Evolutionary conservation across 2,329 filamentous ascomycete genomes (phyloP).

Genomic region (Pseudogymnoascus pannorum): DNA sequence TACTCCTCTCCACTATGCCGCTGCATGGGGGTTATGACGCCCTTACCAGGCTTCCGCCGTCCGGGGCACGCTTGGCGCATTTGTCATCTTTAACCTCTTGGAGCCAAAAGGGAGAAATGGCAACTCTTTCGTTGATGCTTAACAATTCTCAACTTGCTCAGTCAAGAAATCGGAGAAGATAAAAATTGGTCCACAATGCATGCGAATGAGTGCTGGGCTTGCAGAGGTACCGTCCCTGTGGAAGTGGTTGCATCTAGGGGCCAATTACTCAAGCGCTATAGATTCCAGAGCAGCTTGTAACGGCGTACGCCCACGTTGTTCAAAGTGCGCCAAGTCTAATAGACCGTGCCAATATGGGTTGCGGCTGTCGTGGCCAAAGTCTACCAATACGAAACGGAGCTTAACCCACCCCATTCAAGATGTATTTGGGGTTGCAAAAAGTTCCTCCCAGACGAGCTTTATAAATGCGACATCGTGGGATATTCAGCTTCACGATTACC

Average conservation of each 20-base stretch:
- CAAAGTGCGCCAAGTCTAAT: slow-evolving; percentile 18
- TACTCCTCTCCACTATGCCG: background rate
- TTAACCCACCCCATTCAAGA: slow-evolving; percentile 18
- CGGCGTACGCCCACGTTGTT: slow-evolving; percentile 17
- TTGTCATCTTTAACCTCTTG: slow-evolving; percentile 5
- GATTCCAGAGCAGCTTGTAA: slow-evolving; percentile 19
- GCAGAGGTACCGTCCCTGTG: slow-evolving; percentile 19
- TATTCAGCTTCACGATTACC: slow-evolving; percentile 21
- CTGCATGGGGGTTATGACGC: too few species aligned
- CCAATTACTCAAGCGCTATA: slow-evolving; percentile 15
- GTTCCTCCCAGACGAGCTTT: slow-evolving; percentile 19
- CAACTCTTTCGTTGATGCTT: slow-evolving; percentile 14
- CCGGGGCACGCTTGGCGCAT: background rate
- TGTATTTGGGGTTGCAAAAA: slow-evolving; percentile 16
- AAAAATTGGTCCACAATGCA: slow-evolving; percentile 16
- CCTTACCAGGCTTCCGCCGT: background rate
- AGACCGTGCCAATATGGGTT: slow-evolving; percentile 20
- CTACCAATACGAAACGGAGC: slow-evolving; percentile 19
- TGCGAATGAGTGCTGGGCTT: slow-evolving; percentile 20
- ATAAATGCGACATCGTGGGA: slow-evolving; percentile 21
- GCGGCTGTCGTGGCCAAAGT: slow-evolving; percentile 21
- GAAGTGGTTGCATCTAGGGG: slow-evolving; percentile 7
- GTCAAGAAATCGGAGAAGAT: slow-evolving; percentile 11
- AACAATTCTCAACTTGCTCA: slow-evolving; percentile 13
- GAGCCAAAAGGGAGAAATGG: slow-evolving; percentile 12